Evolutionary conservation across 345 rosid species (phyloP), one percentile per base, ranked within the genome.

Genomic region (Salix brachista): DNA sequence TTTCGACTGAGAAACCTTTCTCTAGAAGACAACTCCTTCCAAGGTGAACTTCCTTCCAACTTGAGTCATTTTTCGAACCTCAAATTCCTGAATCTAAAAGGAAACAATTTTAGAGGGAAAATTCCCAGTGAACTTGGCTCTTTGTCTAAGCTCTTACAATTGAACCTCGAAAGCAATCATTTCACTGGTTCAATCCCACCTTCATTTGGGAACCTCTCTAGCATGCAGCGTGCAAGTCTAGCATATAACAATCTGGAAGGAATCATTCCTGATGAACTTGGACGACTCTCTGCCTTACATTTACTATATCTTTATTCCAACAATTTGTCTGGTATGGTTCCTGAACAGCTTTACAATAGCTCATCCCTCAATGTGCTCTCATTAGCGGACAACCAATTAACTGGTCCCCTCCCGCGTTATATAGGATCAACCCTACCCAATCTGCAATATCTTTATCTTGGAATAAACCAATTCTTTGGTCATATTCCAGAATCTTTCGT

Each of bases 1-100:
- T 67, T 17, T 39, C 52, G 83, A 41, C 12, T 41, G 13, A 41
- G 13, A 41, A 0, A 0, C 12, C 44, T 41, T 41, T 10, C 0
- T 10, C 44, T 41, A 9, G 13, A 1, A 41, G 0, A 61, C 5
- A 65, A 30, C 69, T 23, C 50, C 0, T 41, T 80, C 8, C 21
- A 41, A 14, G 79, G 79, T 2, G 75, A 75, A 44, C 28, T 80
- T 64, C 83, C 79, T 16, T 41, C 44, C 44, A 41, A 2, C 44
- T 2, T 41, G 44, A 1, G 44, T 41, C 0, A 9, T 41, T 41
- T 11, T 41, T 41, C 13, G 9, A 41, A 41, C 44, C 44, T 41
- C 44, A 2, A 0, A 41, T 41, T 41, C 44, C 44, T 41, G 44
- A 1, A 2, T 21, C 26, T 19, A 21, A 4, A 10, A 0, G 11